Percentiles rank a stretch among this genome's conserved stretches.
These are phyloP conservation scores for Rusavskia elegans DNA, from an alignment of 495 filamentous ascomycete genomes.

Conservation along the genomic window DNA sequence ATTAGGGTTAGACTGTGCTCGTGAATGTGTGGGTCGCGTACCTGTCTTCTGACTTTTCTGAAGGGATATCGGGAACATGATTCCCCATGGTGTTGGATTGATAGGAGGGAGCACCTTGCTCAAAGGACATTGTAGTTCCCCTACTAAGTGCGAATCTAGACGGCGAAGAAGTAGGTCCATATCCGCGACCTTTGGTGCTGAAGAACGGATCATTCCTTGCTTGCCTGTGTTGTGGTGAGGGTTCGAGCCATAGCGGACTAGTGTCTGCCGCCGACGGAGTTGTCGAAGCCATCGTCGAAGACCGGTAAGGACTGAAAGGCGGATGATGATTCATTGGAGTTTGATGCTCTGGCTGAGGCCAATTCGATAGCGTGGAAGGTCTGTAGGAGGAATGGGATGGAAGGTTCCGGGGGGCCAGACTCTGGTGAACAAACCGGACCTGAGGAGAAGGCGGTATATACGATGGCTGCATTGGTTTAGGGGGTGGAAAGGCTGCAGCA, in stretches of 20 bases:
- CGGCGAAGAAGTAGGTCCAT: neutral
- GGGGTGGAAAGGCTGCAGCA: neutral
- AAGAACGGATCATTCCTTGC: neutral
- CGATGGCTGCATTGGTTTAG: neutral
- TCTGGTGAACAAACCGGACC: neutral
- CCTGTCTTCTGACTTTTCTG: neutral
- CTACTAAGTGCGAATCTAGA: neutral
- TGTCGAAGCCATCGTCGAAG: neutral
- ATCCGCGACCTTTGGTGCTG: neutral
- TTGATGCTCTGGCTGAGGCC: too few relatives aligned
- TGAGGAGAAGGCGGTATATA: neutral
- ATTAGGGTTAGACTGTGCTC: neutral
- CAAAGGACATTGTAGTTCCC: neutral
- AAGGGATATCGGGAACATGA: neutral
- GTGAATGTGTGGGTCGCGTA: neutral
- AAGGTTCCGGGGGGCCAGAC: neutral
- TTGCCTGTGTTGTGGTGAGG: neutral
- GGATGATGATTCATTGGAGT: neutral
- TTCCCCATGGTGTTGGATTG: too few relatives aligned
- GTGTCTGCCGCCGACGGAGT: neutral
- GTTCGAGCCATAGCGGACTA: neutral
- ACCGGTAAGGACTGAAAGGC: neutral
- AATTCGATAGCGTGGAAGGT: too few relatives aligned
- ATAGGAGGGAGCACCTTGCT: too few relatives aligned
- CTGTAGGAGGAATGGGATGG: neutral